Percentiles rank a stretch among this genome's conserved stretches.
Conservation (phyloP, 257 asterid genomes). For the Forsythia suspensa region DNA sequence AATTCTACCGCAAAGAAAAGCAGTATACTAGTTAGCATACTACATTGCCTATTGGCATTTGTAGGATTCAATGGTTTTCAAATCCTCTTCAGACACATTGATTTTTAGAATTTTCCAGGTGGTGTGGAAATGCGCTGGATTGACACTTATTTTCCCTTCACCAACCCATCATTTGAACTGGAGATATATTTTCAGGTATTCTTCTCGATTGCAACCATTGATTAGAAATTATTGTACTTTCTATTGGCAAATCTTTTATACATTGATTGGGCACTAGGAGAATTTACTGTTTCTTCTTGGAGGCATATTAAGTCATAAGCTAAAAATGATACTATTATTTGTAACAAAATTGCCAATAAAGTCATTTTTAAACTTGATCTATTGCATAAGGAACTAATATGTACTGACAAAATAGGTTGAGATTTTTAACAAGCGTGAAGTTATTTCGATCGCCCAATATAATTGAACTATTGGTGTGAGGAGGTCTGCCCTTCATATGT, state of each 20-base stretch:
- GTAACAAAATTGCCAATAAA: neutral
- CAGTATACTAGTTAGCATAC: no score
- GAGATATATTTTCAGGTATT: slow-evolving; percentile 90
- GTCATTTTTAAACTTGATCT: neutral
- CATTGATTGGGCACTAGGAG: neutral
- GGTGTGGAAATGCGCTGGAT: slow-evolving; percentile 97
- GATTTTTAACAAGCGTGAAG: neutral
- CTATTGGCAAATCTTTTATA: neutral
- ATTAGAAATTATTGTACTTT: neutral
- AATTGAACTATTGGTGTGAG: neutral
- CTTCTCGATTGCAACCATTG: slow-evolving; percentile 13
- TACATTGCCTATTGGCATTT: neutral
- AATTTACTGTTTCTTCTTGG: neutral
- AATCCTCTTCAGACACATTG: neutral
- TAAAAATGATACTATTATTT: neutral
- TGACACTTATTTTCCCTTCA: slow-evolving; percentile 95
- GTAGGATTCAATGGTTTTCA: slow-evolving; percentile 10
- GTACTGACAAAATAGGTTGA: neutral
- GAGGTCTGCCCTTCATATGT: neutral
- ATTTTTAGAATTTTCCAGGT: slow-evolving; percentile 47
- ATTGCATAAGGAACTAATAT: neutral
- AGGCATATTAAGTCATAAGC: neutral
- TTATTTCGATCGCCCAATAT: neutral
- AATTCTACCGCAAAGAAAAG: no score
- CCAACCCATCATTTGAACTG: slow-evolving; percentile 90